phyloP scores from a whole-genome alignment of 2,329 filamentous ascomycete species.

The Lasiodiplodia hormozganensis region DNA sequence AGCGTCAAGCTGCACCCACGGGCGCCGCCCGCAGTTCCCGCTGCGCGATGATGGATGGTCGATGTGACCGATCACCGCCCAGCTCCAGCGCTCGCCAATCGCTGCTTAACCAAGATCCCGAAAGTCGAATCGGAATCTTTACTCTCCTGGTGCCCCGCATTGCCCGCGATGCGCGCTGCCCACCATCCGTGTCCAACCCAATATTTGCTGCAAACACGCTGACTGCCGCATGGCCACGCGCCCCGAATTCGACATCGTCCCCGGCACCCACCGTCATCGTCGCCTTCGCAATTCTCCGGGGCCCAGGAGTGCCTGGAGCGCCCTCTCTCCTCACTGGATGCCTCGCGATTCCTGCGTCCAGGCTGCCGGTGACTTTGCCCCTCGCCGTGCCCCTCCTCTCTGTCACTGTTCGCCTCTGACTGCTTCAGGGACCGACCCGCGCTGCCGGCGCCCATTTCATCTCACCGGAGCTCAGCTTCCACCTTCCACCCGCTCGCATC shows the following conservation, averaged over 20 bases:
- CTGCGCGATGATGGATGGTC: background rate
- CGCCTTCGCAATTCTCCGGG: constrained; percentile 2
- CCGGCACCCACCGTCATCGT: constrained; percentile 14
- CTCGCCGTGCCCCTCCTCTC: background rate
- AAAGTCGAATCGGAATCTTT: constrained; percentile 26
- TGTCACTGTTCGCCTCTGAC: background rate
- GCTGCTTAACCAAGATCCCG: constrained; percentile 7
- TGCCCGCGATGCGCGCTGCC: background rate
- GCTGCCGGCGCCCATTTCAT: constrained; percentile 10
- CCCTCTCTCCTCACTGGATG: constrained; percentile 6
- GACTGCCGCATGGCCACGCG: constrained; percentile 1
- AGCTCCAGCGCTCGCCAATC: constrained; percentile 16
- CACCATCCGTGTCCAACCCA: background rate
- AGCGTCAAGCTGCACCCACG: background rate
- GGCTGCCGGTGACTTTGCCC: background rate
- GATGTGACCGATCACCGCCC: constrained; percentile 20
- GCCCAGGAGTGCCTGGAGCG: constrained; percentile 6
- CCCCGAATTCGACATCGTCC: background rate
- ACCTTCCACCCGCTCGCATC: constrained; percentile 24
- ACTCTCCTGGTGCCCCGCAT: constrained; percentile 25
- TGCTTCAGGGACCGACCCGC: constrained; percentile 19
- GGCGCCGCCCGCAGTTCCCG: background rate
- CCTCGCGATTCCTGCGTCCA: constrained; percentile 15
- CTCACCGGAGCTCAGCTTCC: constrained; percentile 18
- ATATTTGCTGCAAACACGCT: constrained; percentile 6